Conservation (phyloP, 1,284 basidiomycete species). For the Naganishia liquefaciens region DNA sequence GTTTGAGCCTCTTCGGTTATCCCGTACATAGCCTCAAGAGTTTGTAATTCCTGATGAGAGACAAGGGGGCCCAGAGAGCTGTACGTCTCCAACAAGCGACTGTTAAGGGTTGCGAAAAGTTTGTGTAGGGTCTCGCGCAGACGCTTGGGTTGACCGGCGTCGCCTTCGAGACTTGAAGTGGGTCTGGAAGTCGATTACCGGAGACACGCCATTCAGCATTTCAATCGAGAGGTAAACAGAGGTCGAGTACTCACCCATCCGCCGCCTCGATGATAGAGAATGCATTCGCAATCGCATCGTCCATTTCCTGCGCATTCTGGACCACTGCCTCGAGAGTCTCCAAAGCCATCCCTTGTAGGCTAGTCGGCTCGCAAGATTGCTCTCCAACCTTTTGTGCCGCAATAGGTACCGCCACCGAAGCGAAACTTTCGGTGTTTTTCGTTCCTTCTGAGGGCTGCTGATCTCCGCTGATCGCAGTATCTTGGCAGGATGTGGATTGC, state of each 20-base stretch:
- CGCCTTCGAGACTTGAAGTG: not conserved
- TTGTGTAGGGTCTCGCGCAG: constrained; percentile 24
- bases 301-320: constrained; percentile 19
- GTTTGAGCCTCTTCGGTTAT: not conserved
- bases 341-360: constrained; percentile 24
- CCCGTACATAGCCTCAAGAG: constrained; percentile 14
- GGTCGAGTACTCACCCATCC: constrained; percentile 3
- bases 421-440: not conserved
- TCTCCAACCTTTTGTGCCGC: not conserved
- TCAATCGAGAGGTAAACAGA: not conserved
- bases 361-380: not conserved
- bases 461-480: not conserved
- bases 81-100: constrained; percentile 13
- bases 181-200: not conserved
- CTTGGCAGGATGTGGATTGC: not conserved
- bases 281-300: constrained; percentile 21
- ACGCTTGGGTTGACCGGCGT: constrained; percentile 6
- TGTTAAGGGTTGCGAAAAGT: constrained; percentile 7
- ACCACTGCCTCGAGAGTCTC: constrained; percentile 18
- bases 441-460: not conserved
- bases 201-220: not conserved
- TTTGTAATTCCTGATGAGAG: constrained; percentile 16
- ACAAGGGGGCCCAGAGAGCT: constrained; percentile 24
- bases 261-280: constrained; percentile 13
- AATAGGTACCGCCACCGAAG: not conserved